phyloP scores from a whole-genome alignment of 2,329 filamentous ascomycete species.

The Phialocephala sp. region DNA sequence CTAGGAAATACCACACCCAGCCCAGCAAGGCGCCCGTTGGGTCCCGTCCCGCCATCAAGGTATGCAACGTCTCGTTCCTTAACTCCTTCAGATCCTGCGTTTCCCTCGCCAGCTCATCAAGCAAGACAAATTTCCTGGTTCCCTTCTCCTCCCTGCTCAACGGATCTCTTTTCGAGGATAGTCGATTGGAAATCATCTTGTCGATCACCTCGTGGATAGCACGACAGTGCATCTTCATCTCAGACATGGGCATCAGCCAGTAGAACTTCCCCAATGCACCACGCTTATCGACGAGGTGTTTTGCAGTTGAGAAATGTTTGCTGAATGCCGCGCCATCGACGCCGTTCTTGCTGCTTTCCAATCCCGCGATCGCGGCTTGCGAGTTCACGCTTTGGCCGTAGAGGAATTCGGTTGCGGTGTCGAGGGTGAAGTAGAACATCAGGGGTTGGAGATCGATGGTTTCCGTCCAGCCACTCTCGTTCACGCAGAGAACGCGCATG shows the following conservation, averaged over 20 bases:
- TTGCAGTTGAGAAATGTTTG: slow-evolving; percentile 37
- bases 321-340: slow-evolving; percentile 27
- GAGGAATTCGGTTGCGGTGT: slow-evolving; percentile 61
- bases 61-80: slow-evolving; percentile 33
- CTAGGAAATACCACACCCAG: slow-evolving; percentile 52
- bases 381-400: slow-evolving; percentile 43
- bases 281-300: slow-evolving; percentile 46
- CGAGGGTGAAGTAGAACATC: slow-evolving; percentile 69
- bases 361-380: slow-evolving; percentile 32
- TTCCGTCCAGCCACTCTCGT: slow-evolving; percentile 32
- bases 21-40: slow-evolving; percentile 58
- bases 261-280: slow-evolving; percentile 49
- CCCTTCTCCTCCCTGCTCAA: slow-evolving; percentile 21
- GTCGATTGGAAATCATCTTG: slow-evolving; percentile 25
- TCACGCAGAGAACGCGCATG: slow-evolving; percentile 17
- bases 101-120: slow-evolving; percentile 50
- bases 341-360: slow-evolving; percentile 26
- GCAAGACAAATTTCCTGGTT: slow-evolving; percentile 48
- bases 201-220: slow-evolving; percentile 35
- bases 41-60: slow-evolving; percentile 58
- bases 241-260: slow-evolving; percentile 49
- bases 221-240: slow-evolving; percentile 35
- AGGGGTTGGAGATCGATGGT: slow-evolving; percentile 66
- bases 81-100: slow-evolving; percentile 30
- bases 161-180: slow-evolving; percentile 18